A percentile compares a stretch with the other conserved stretches of the same genome.
phyloP scores from a whole-genome alignment of 1,284 basidiomycete species.

The Thelephora terrestris region DNA sequence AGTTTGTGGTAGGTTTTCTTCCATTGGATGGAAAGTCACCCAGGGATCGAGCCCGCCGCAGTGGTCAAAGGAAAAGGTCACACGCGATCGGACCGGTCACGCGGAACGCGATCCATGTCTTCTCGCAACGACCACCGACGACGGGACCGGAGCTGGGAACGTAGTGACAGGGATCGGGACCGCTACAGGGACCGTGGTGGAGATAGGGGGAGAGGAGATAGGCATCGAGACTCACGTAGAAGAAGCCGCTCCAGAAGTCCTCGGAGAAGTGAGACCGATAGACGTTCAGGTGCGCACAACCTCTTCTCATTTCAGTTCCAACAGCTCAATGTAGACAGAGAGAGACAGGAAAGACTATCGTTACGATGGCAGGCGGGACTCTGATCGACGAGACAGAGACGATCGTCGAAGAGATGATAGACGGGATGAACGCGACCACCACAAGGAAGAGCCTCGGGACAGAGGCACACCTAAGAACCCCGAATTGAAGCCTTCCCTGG shows the following conservation, averaged over 20 bases:
- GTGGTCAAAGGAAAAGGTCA: neutral
- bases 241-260: slow-evolving; percentile 67
- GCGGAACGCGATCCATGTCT: slow-evolving; percentile 30
- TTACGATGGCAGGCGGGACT: slow-evolving; percentile 20
- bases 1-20: slow-evolving; percentile 4
- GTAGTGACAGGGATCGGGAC: slow-evolving; percentile 42
- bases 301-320: neutral
- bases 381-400: slow-evolving; percentile 23
- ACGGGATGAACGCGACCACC: slow-evolving; percentile 13
- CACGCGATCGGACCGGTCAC: neutral
- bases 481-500: neutral
- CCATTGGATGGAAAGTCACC: neutral
- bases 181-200: slow-evolving; percentile 53
- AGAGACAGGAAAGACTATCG: slow-evolving; percentile 23
- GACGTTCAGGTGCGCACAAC: slow-evolving; percentile 27
- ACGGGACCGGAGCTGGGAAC: slow-evolving; percentile 61
- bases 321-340: neutral
- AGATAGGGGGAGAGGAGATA: slow-evolving; percentile 14
- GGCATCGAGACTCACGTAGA: slow-evolving; percentile 38
- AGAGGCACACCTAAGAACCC: slow-evolving; percentile 8
- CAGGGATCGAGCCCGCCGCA: neutral
- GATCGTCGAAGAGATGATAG: slow-evolving; percentile 30
- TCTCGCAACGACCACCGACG: slow-evolving; percentile 43
- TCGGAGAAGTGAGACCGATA: slow-evolving; percentile 35
- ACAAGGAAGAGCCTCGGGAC: slow-evolving; percentile 14